Conservation (phyloP, 345 rosid species). For the Erodium maritimum region DNA sequence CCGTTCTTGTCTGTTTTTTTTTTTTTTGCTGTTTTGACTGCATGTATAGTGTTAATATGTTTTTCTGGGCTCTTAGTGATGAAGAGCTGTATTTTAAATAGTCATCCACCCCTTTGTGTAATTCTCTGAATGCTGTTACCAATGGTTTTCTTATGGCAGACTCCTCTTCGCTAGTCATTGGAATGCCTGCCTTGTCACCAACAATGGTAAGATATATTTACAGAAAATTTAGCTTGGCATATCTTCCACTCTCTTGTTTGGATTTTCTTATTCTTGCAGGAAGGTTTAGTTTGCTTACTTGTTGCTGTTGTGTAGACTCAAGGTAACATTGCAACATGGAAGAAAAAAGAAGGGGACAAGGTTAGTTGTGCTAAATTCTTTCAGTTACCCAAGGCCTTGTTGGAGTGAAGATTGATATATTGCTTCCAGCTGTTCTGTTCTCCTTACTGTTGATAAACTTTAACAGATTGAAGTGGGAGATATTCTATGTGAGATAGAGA, state of each 20-base stretch:
- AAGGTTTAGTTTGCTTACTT: constrained; percentile 6
- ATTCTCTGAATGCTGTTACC: background rate
- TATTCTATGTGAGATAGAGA: constrained; percentile 85
- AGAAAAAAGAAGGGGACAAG: constrained; percentile 95
- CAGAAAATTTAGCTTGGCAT: constrained; percentile 1
- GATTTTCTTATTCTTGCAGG: constrained; percentile 10
- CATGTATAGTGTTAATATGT: no score
- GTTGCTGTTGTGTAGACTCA: constrained; percentile 58
- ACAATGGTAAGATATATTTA: constrained; percentile 58
- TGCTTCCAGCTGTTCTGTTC: background rate
- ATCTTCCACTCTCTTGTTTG: constrained; percentile 3
- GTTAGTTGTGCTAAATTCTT: constrained; percentile 25
- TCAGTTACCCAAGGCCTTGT: background rate
- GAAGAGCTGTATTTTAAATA: no score
- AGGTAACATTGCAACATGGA: constrained; percentile 86
- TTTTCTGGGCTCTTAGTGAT: no score
- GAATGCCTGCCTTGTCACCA: constrained; percentile 99
- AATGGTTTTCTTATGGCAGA: constrained; percentile 33
- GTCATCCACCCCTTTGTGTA: background rate
- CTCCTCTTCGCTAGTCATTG: constrained; percentile 44
- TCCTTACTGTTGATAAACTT: constrained; percentile 18
- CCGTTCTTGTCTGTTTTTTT: no score
- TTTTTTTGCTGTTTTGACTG: no score
- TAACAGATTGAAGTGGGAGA: constrained; percentile 92
- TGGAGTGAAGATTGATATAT: background rate